These are phyloP conservation scores for Drosera capensis DNA, from an alignment of 148 eudicot genomes.

Conservation along the genomic window DNA sequence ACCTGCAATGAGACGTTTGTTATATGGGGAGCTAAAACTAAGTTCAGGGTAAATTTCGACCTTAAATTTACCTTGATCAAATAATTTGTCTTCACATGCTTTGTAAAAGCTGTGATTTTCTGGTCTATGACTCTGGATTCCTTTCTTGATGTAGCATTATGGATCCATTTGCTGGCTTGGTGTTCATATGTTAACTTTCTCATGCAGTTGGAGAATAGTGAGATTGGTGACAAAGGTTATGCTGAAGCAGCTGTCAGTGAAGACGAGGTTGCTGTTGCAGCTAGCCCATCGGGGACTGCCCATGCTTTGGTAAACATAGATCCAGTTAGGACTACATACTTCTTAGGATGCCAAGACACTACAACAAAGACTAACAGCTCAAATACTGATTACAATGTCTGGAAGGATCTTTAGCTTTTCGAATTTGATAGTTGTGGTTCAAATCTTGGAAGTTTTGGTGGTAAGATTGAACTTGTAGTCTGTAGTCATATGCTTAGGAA, in stretches of 20 bases:
- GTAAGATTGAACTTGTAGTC: no score
- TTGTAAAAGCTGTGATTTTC: no score
- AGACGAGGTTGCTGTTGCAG: conserved; percentile 76
- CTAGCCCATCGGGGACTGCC: conserved; percentile 64
- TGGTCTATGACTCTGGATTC: no score
- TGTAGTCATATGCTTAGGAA: no score
- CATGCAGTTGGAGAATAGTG: conserved; percentile 65
- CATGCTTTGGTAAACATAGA: conserved; percentile 78
- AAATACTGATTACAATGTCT: conserved; percentile 48
- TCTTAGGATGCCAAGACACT: conserved; percentile 84
- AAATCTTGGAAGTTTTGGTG: no score
- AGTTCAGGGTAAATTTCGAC: conserved; percentile 57
- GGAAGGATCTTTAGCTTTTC: conserved; percentile 58
- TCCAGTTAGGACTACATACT: conserved; percentile 38
- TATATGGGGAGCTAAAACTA: conserved; percentile 81
- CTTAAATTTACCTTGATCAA: neutral
- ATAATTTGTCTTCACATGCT: neutral
- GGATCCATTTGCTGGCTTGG: neutral
- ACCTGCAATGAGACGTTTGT: conserved; percentile 84
- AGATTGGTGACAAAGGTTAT: conserved; percentile 37
- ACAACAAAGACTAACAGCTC: conserved; percentile 36
- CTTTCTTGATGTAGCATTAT: no score
- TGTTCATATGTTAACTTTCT: conserved; percentile 2
- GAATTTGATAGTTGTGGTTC: neutral
- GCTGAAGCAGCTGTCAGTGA: conserved; percentile 49